A percentile compares a stretch with the other conserved stretches of the same genome.
phyloP scores from a whole-genome alignment of 257 asterid species.

The Dorcoceras hygrometricum region DNA sequence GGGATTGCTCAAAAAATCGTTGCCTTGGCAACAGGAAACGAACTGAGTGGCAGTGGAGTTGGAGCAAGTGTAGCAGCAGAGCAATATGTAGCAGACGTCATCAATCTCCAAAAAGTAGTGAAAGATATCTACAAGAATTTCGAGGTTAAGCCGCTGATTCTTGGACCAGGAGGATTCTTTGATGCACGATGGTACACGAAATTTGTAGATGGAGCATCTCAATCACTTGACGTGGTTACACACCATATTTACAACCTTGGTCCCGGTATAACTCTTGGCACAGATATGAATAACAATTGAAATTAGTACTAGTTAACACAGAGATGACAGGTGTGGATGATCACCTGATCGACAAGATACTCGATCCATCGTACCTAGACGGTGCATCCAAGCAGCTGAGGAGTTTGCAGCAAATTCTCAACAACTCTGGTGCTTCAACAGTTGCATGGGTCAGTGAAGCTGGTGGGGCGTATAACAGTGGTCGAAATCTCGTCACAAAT shows the following conservation, averaged over 20 bases:
- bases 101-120: slow-evolving; percentile 40
- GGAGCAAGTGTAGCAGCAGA: slow-evolving; percentile 69
- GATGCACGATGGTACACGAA: slow-evolving; percentile 57
- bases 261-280: slow-evolving; percentile 46
- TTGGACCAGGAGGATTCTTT: slow-evolving; percentile 90
- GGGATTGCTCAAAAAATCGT: neutral
- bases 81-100: slow-evolving; percentile 56
- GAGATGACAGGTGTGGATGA: slow-evolving; percentile 46
- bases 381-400: slow-evolving; percentile 52
- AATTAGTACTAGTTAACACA: neutral
- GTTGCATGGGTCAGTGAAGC: slow-evolving; percentile 86
- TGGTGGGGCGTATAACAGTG: slow-evolving; percentile 89
- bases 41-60: slow-evolving; percentile 71
- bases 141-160: slow-evolving; percentile 47
- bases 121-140: slow-evolving; percentile 48
- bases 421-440: slow-evolving; percentile 32
- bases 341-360: slow-evolving; percentile 72
- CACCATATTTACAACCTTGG: slow-evolving; percentile 96
- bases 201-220: slow-evolving; percentile 39
- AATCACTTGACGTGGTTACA: slow-evolving; percentile 60
- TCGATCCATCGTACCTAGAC: slow-evolving; percentile 61
- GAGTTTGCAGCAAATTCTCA: slow-evolving; percentile 47
- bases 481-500: slow-evolving; percentile 64
- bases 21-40: slow-evolving; percentile 55
- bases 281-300: neutral